Base-by-base conservation (phyloP, 805 yeast genomes). In the Candida pini region DNA sequence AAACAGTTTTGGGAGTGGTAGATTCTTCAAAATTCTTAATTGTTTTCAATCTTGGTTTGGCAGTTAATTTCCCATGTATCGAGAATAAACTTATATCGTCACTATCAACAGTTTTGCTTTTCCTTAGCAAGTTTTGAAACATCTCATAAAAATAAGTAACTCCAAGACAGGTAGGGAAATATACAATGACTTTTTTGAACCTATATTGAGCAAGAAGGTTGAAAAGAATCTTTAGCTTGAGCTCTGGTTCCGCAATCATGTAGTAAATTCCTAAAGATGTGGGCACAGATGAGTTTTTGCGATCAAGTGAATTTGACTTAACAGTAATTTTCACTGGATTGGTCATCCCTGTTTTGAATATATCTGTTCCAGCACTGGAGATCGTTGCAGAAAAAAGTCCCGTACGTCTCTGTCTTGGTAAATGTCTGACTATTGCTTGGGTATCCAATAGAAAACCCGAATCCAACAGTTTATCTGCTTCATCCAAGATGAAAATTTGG, bases 301-400 rank as follows among this genome's bases (percentile, higher is more conserved):
- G n/a, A 37, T 62, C 63, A 2, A 53, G 46, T 1, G 58, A 45
- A 26, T 53, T 44, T 2, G 82, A 70, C 43, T 76, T 81, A 15
- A 90, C 98, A 2, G 81, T 73, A 20, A 92, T 72, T 50, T 80
- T 83, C 9, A 90, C 94, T 0, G 98, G 98, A 54, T 92, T 90
- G 35, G 95, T 72, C 75, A 92, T 76, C 13, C 97, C 97, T 1
- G 95, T 81, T 38, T 82, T 77, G 54, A 87, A 86, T 18, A 92
- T 75, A 33, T 76, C 75, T 23, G 73, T 68, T 9, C 92, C 87
- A 0, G 96, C 92, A 36, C 84, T 78, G 6, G 84, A 74, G 33
- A 92, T 77, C 0, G 98, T 92, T 2, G 98, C 98, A 1, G 96
- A 87, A 53, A 90, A 90, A 14, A 90, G 64, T 1, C 97, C 98